Conservation (phyloP, 495 filamentous ascomycete species). For the Daldinia caldariorum region DNA sequence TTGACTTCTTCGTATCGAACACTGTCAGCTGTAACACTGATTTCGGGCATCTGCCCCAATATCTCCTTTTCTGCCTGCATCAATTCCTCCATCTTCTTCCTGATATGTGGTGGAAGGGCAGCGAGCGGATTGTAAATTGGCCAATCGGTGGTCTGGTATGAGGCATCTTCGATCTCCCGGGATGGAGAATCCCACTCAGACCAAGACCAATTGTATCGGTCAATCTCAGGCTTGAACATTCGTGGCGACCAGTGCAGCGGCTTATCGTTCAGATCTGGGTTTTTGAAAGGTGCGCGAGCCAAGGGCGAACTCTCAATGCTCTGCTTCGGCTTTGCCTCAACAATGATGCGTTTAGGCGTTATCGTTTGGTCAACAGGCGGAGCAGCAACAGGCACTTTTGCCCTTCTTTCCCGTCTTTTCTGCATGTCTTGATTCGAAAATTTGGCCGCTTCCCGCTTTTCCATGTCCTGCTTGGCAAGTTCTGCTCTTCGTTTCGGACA, state of each 20-base stretch:
- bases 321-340: constrained; percentile 14
- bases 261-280: constrained; percentile 27
- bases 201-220: constrained; percentile 38
- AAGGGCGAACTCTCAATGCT: background rate
- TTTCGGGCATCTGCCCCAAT: background rate
- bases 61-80: constrained; percentile 10
- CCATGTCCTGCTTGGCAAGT: background rate
- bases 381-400: background rate
- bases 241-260: constrained; percentile 37
- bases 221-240: constrained; percentile 37
- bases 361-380: background rate
- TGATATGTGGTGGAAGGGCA: constrained; percentile 14
- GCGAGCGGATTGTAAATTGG: constrained; percentile 15
- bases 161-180: constrained; percentile 30
- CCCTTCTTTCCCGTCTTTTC: background rate
- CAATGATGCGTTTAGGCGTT: constrained; percentile 10
- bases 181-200: constrained; percentile 41
- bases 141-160: constrained; percentile 27
- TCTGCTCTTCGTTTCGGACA: background rate
- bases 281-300: constrained; percentile 28
- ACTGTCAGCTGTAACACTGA: constrained; percentile 10
- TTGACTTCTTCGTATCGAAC: constrained; percentile 27
- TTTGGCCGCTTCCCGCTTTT: background rate
- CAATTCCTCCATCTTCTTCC: constrained; percentile 11
- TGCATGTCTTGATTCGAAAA: background rate